A percentile compares a stretch with the other conserved stretches of the same genome.
Conservation (phyloP, 192 early-diverging fungal species). For the Chytriomyces confervae region DNA sequence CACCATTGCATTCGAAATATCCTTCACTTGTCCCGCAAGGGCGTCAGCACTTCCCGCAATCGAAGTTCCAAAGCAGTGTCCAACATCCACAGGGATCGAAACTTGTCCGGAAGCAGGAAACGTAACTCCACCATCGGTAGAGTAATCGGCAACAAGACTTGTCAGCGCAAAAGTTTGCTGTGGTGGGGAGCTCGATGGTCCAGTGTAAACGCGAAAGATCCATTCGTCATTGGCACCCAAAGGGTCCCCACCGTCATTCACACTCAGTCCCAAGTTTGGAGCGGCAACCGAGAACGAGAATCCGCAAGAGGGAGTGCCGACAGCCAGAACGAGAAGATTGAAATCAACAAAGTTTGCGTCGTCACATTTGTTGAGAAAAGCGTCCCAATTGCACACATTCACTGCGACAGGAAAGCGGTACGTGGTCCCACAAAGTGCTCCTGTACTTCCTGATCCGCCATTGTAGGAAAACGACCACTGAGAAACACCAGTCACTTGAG, state of each 20-base stretch:
- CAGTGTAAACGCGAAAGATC: neutral
- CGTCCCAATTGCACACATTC: neutral
- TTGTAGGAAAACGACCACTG: neutral
- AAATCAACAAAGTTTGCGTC: neutral
- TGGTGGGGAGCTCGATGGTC: neutral
- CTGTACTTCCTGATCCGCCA: neutral
- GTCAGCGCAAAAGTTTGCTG: neutral
- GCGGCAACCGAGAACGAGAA: neutral
- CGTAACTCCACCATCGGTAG: neutral
- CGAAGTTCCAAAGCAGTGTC: neutral
- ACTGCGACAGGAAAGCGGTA: slow-evolving; percentile 3
- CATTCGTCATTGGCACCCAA: neutral
- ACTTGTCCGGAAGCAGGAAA: neutral
- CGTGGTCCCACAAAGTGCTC: neutral
- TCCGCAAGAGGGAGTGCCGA: neutral
- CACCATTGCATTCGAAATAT: neutral
- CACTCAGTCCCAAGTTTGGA: neutral
- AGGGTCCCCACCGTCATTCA: neutral
- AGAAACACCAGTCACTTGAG: neutral
- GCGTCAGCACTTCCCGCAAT: neutral
- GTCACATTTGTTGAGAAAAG: neutral
- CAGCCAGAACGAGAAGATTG: neutral
- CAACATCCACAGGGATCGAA: neutral
- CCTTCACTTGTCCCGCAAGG: neutral
- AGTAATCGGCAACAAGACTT: neutral